Base-by-base conservation (phyloP, 2,329 filamentous ascomycete genomes). In the Aspergillus glaucus region DNA sequence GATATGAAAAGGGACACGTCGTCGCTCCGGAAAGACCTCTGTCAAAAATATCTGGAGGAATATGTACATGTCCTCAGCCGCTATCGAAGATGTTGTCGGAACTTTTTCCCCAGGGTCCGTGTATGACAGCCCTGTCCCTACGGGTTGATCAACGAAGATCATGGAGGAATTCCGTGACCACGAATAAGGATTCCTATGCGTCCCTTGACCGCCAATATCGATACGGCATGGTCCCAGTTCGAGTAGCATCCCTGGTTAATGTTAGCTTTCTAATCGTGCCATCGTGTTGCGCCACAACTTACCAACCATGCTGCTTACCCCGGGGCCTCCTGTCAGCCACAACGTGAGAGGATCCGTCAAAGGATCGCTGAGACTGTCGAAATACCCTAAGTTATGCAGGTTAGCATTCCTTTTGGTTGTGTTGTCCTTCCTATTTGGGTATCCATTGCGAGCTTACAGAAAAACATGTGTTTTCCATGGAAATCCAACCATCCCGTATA, bases 31-130 rank as follows among this genome's bases (percentile, higher is more conserved):
- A 46, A 78, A 77, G 0, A 75, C 66, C 14, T 74, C 65, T 12
- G 62, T 65, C 17, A 74, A 65, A 51, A 78, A 77, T 4, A 77
- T 60, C 52, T 76, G 73, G 45, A 79, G 60, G 51, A 78, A 78
- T 32, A 69, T 58, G 54, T 77, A 71, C 65, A 78, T 73, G 56
- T 79, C 76, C 41, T 67, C 63, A 1, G 74, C 73, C 10, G 70
- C 72, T 1, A 70, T 67, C 30, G 70, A 67, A 10, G 75, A 76
- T 4, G 64, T 65, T 2, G 52, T 56, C 3, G 55, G 54, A 14
- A 58, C n/a, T 8, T 55, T 47, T 19, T 44, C 51, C 21, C 44
- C 50, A n/a, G 43, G 52, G 36, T 62, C 60, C 8, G 59, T 34
- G 22, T 63, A 63, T 1, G 62, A 63, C 43, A 61, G 58, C 0